A percentile compares a stretch with the other conserved stretches of the same genome.
Evolutionary conservation across 1,284 basidiomycete genomes (phyloP).

Genomic region (Cryptococcus hybrid): DNA sequence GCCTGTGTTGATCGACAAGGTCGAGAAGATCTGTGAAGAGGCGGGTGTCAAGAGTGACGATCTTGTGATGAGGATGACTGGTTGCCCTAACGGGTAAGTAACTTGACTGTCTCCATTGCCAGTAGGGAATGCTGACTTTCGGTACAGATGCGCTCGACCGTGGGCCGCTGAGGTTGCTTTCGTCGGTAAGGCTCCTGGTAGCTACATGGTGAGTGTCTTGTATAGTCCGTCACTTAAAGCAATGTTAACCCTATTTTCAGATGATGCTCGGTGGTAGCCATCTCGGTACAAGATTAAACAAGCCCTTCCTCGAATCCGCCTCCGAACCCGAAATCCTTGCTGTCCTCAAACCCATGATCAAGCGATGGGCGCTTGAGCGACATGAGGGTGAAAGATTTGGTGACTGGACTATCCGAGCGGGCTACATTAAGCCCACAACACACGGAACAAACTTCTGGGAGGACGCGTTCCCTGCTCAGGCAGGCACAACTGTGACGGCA

Average conservation of each 20-base stretch:
- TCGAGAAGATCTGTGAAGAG: conserved; percentile 92
- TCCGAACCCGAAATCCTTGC: conserved; percentile 91
- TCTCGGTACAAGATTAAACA: conserved; percentile 89
- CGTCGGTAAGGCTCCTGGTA: conserved; percentile 92
- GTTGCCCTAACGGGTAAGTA: conserved; percentile 73
- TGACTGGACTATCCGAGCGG: conserved; percentile 87
- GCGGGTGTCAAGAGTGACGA: conserved; percentile 88
- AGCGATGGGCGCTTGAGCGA: conserved; percentile 84
- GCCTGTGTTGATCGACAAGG: conserved; percentile 91
- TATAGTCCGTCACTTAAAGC: not conserved
- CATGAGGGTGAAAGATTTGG: conserved; percentile 90
- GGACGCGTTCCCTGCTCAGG: conserved; percentile 40
- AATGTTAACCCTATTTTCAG: conserved; percentile 6
- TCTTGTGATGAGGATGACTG: conserved; percentile 98
- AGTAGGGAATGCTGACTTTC: not conserved
- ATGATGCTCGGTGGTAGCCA: conserved; percentile 97
- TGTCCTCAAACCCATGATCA: conserved; percentile 89
- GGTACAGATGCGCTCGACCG: conserved; percentile 76
- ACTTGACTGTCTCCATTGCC: not conserved
- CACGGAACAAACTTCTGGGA: conserved; percentile 81
- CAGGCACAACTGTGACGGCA: conserved; percentile 8
- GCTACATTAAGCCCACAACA: conserved; percentile 76
- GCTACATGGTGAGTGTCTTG: conserved; percentile 59
- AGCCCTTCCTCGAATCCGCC: conserved; percentile 73
- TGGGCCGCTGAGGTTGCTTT: conserved; percentile 96